Evolutionary conservation across 768 basidiomycete species (phyloP).

Genomic region (Tricholoma furcatifolium): DNA sequence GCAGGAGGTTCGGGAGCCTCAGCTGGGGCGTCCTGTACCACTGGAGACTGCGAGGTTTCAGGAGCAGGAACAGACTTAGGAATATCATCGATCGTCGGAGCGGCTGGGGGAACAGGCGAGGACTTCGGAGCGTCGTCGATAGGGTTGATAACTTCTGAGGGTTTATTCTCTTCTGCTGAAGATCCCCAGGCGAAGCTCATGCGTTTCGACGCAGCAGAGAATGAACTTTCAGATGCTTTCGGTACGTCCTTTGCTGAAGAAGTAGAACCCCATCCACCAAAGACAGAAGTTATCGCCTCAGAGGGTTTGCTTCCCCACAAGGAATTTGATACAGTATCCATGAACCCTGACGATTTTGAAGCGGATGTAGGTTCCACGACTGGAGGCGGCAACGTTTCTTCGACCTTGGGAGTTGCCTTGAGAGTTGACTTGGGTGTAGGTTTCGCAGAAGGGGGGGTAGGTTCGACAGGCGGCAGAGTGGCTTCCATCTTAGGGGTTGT

Average conservation of each 20-base stretch:
- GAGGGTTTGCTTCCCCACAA: constrained; percentile 38
- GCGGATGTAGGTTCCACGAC: constrained; percentile 11
- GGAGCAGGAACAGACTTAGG: constrained; percentile 22
- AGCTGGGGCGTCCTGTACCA: constrained; percentile 6
- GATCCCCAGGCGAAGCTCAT: constrained; percentile 5
- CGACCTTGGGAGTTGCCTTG: constrained; percentile 14
- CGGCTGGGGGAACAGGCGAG: too few relatives aligned
- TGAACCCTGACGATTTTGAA: constrained; percentile 28
- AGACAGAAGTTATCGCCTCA: constrained; percentile 2
- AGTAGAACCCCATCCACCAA: constrained; percentile 5
- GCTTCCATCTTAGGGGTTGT: too few relatives aligned
- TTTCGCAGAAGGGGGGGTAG: too few relatives aligned
- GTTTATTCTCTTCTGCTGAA: constrained; percentile 7
- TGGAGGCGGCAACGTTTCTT: constrained; percentile 11
- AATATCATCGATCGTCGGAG: too few relatives aligned
- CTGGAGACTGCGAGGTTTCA: constrained; percentile 16
- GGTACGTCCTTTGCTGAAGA: constrained; percentile 8
- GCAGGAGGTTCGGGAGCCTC: constrained; percentile 8
- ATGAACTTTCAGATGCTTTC: constrained; percentile 13
- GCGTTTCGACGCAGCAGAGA: constrained; percentile 8
- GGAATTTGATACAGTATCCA: constrained; percentile 42
- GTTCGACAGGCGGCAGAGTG: too few relatives aligned
- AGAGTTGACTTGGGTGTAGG: constrained; percentile 1
- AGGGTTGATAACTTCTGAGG: background rate
- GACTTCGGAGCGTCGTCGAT: too few relatives aligned